phyloP scores from a whole-genome alignment of 306 rosid species.

The Malus fusca region DNA sequence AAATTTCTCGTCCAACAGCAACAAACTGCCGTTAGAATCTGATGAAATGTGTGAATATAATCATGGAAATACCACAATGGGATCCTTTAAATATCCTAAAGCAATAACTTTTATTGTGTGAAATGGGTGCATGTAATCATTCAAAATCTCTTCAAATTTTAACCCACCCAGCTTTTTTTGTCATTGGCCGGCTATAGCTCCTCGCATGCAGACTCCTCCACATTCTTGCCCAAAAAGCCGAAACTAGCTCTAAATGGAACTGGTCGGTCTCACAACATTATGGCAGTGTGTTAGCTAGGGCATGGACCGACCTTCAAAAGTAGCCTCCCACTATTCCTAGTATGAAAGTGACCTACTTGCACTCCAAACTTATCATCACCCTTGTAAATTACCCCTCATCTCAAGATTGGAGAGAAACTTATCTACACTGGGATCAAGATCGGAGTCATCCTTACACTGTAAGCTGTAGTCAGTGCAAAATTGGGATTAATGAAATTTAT shows the following conservation, averaged over 20 bases:
- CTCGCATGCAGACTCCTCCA: slow-evolving; percentile 15
- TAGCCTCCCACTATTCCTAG: slow-evolving; percentile 34
- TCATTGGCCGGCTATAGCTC: not conserved
- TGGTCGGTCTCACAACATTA: slow-evolving; percentile 34
- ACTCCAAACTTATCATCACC: not conserved
- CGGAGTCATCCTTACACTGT: too few relatives aligned
- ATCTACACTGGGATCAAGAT: too few relatives aligned
- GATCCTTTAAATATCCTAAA: not conserved
- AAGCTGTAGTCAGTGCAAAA: too few relatives aligned
- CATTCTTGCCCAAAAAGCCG: slow-evolving; percentile 14
- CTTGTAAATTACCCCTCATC: slow-evolving; percentile 4
- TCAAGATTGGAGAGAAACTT: not conserved
- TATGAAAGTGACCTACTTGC: not conserved
- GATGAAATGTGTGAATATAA: not conserved
- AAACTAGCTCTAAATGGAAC: slow-evolving; percentile 17
- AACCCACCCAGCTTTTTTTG: not conserved
- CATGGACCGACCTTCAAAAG: slow-evolving; percentile 31
- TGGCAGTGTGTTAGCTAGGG: slow-evolving; percentile 19
- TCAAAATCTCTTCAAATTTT: not conserved
- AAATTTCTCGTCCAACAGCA: not conserved
- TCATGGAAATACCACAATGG: not conserved
- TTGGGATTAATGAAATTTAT: too few relatives aligned
- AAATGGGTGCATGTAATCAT: slow-evolving; percentile 3
- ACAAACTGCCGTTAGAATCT: slow-evolving; percentile 2
- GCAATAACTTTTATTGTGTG: not conserved